phyloP scores from a whole-genome alignment of 345 rosid species.

The Viola odorata region DNA sequence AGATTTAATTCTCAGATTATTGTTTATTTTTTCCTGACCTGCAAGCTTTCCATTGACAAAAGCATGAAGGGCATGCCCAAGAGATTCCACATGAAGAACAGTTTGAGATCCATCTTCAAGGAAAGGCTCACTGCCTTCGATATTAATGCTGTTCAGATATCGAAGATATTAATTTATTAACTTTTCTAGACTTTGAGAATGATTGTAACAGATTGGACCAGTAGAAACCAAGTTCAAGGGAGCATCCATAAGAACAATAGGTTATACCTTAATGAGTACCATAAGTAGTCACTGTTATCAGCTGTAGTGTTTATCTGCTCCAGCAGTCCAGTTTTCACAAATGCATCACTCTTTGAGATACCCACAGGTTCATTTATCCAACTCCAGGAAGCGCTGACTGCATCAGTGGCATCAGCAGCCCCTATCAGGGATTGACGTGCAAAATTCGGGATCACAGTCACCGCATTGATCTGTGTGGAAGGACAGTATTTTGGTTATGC shows the following conservation, averaged over 20 bases:
- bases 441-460: conserved; percentile 49
- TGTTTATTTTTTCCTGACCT: conserved; percentile 34
- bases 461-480: conserved; percentile 58
- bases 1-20: neutral
- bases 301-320: conserved; percentile 90
- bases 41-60: conserved; percentile 73
- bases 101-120: conserved; percentile 65
- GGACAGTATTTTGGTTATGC: neutral
- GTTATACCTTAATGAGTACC: conserved; percentile 80
- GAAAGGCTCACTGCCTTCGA: conserved; percentile 49
- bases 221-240: neutral
- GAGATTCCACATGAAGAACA: conserved; percentile 70
- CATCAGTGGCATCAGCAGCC: conserved; percentile 37
- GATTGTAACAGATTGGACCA: neutral
- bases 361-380: conserved; percentile 80
- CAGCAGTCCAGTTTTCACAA: conserved; percentile 55
- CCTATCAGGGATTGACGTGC: conserved; percentile 36
- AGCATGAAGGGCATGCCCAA: conserved; percentile 79
- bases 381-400: conserved; percentile 62
- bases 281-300: conserved; percentile 78
- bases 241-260: neutral
- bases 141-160: conserved; percentile 34
- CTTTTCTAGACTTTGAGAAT: neutral
- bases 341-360: conserved; percentile 59
- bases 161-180: neutral